These are phyloP conservation scores for Rhodotorula graminis DNA, from an alignment of 768 basidiomycete genomes.

Conservation along the genomic window DNA sequence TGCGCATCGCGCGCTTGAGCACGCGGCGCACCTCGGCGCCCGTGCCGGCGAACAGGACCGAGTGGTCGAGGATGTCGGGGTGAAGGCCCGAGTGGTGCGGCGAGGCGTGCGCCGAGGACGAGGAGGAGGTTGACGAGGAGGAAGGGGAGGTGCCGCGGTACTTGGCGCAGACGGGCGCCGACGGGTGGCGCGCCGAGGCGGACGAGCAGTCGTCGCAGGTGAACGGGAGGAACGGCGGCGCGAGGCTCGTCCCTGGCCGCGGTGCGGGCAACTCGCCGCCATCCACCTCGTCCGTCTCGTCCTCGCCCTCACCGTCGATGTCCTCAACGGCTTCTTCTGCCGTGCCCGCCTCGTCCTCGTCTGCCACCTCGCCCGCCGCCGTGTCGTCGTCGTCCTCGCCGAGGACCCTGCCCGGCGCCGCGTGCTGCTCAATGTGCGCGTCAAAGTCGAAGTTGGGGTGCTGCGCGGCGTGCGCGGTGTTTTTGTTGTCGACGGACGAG, in stretches of 20 bases:
- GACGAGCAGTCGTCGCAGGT: slow-evolving; percentile 4
- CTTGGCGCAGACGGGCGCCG: slow-evolving; percentile 8
- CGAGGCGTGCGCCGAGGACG: not conserved
- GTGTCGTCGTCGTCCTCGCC: not conserved
- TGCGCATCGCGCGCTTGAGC: slow-evolving; percentile 27
- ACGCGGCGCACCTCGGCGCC: slow-evolving; percentile 28
- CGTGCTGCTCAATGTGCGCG: not conserved
- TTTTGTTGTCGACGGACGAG: not conserved
- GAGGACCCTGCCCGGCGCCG: not conserved
- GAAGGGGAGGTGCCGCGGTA: not conserved
- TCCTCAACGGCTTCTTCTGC: not conserved
- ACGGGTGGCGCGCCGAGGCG: not conserved
- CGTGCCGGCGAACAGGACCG: slow-evolving; percentile 24
- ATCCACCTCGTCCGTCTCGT: not conserved
- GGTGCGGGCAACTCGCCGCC: not conserved
- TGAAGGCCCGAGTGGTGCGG: not conserved
- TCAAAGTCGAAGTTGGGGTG: slow-evolving; percentile 36
- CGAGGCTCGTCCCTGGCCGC: not conserved
- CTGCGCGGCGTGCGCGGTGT: not conserved
- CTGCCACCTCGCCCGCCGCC: not conserved
- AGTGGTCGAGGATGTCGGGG: slow-evolving; percentile 22
- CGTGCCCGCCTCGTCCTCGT: not conserved
- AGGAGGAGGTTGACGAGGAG: not conserved
- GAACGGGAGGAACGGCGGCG: slow-evolving; percentile 19
- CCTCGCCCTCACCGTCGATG: not conserved